phyloP scores from a whole-genome alignment of 768 basidiomycete species.

The Russula earlei region DNA sequence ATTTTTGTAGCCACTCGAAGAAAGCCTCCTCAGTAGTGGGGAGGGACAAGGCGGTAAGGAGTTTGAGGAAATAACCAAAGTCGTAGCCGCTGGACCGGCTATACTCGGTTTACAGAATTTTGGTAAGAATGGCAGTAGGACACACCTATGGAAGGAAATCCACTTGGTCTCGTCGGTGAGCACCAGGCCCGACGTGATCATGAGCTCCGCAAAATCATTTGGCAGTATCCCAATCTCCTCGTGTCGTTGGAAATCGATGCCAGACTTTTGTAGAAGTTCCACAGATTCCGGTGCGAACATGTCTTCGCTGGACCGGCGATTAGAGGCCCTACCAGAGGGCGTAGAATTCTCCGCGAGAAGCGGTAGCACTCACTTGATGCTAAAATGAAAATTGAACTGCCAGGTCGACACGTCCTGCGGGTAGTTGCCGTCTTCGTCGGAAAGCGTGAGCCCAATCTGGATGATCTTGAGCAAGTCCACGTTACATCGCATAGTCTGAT shows the following conservation, averaged over 20 bases:
- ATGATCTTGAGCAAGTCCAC: conserved; percentile 97
- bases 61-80: conserved; percentile 96
- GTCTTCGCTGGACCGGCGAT: conserved; percentile 59
- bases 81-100: conserved; percentile 77
- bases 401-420: conserved; percentile 89
- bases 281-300: conserved; percentile 99
- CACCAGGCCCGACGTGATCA: conserved; percentile 95
- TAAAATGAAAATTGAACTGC: conserved; percentile 99
- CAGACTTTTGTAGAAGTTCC: conserved; percentile 88
- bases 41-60: conserved; percentile 76
- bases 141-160: conserved; percentile 97
- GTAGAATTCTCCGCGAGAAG: background rate
- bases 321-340: background rate
- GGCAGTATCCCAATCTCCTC: conserved; percentile 87
- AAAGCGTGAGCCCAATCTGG: conserved; percentile 90
- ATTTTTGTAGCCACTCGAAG: conserved; percentile 75
- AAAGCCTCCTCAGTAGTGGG: conserved; percentile 86
- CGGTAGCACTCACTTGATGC: conserved; percentile 56
- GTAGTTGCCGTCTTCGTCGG: conserved; percentile 88
- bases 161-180: conserved; percentile 82
- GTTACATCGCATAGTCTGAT: conserved; percentile 99
- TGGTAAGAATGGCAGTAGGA: conserved; percentile 8
- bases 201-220: conserved; percentile 91
- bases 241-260: conserved; percentile 91
- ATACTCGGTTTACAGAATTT: background rate